Base-by-base conservation (phyloP, 768 basidiomycete species). In the Tylopilus plumbeoviolaceoides region DNA sequence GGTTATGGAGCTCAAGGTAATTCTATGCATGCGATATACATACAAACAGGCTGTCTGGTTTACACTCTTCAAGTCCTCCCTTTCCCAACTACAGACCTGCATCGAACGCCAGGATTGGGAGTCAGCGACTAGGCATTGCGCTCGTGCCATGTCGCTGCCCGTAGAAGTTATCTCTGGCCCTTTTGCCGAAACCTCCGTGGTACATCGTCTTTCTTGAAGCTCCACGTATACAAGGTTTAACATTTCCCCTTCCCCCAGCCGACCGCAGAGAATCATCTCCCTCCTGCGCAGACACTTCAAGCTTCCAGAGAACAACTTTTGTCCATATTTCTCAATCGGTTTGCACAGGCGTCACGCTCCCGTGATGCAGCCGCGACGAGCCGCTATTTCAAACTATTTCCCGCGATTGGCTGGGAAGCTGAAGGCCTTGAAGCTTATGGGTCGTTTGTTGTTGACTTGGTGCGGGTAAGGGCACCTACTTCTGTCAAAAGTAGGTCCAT, bases 301-400 rank as follows among this genome's bases (percentile, higher is more conserved):
- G 75, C 78, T 23, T 84, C 90, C 1, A 82, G 94, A 46, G 79
- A 87, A 53, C 75, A 79, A 31, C 81, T 99, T 7, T 77, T 98
- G 11, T 70, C 77, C 11, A 81, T 89, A 33, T 98, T 98, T 70
- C 78, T 78, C 30, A 74, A 73, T n/a, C 81, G 87, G 47, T 99
- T 99, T 64, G 80, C 84, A 40, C 76, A 84, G 50, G 97, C 95
- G 1, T 91, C 92, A 5, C 77, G 75, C 20, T 79, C 82, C 14
- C 81, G 90, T 25, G 92, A 98, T 70, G 87, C 93, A 23, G 85
- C 85, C 14, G 85, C 86, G 1, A 94, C 90, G 2, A 94, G 86
- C 60, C 84, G 97, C 12, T 98, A 90, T 72, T 99, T 99, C 79
- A 94, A 98, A 68, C 76, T 99, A 3, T 99, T 98, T 69, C 97